Conservation (phyloP, 169 alveolate species). For the Miamiensis avidus region DNA sequence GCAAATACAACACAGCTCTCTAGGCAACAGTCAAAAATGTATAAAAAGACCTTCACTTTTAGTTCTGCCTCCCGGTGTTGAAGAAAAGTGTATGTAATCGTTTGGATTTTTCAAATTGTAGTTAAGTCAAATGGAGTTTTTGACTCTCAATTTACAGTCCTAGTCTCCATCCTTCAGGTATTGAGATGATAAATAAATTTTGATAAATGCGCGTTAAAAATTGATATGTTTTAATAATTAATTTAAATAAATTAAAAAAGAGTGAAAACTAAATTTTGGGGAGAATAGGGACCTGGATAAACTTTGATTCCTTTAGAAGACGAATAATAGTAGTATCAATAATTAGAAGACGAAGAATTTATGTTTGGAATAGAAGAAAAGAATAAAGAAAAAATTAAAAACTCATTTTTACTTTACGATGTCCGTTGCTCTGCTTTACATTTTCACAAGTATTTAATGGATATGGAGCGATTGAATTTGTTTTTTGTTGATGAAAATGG, state of each 20-base stretch:
- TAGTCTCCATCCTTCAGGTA: background rate
- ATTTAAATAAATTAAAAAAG: background rate
- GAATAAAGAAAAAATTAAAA: no score
- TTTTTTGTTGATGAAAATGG: no score
- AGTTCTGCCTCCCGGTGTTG: background rate
- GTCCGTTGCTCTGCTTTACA: background rate
- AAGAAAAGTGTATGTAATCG: no score
- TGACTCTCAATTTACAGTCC: no score
- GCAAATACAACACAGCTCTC: no score
- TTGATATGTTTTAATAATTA: no score
- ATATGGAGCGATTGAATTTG: background rate
- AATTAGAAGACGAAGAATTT: background rate
- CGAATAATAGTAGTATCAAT: background rate
- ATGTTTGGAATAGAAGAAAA: background rate
- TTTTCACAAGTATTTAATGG: background rate
- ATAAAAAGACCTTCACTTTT: background rate
- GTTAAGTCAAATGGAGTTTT: background rate
- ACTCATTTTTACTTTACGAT: background rate
- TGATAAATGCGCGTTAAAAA: no score
- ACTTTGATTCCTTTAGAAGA: background rate
- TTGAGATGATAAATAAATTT: background rate
- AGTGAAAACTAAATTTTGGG: background rate
- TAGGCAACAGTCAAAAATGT: no score
- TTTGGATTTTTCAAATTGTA: background rate
- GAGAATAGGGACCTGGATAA: background rate